Conservation (phyloP, 2,329 filamentous ascomycete species). For the Emydomyces testavorans region DNA sequence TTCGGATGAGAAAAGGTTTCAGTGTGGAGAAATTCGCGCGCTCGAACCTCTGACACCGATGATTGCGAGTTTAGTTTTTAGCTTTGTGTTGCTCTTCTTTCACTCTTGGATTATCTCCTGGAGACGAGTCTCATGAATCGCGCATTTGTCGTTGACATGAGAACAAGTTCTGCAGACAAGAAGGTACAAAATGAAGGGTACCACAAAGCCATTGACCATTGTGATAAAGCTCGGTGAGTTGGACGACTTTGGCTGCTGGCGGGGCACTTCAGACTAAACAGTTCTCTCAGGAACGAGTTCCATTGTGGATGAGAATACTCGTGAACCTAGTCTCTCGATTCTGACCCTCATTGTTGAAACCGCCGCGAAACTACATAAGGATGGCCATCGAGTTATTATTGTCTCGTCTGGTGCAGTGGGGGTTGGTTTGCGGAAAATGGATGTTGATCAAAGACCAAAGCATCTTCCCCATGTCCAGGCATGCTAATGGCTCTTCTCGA, state of each 20-base stretch:
- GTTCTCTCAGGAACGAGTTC: conserved; percentile 70
- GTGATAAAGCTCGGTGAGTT: conserved; percentile 74
- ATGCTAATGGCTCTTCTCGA: conserved; percentile 15
- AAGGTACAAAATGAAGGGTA: conserved; percentile 48
- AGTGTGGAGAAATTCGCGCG: conserved; percentile 4
- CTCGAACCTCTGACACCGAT: not conserved
- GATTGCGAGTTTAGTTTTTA: not conserved
- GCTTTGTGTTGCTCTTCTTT: not conserved
- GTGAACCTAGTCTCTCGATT: conserved; percentile 84
- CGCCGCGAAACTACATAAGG: conserved; percentile 69
- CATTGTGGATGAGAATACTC: conserved; percentile 93
- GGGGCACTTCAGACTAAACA: conserved; percentile 9
- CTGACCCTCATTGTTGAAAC: conserved; percentile 90
- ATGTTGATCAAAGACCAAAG: conserved; percentile 76
- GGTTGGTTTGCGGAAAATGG: conserved; percentile 81
- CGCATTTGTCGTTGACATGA: not conserved
- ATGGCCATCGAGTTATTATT: conserved; percentile 89
- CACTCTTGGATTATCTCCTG: not conserved
- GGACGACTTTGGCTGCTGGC: not conserved
- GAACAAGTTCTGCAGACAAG: not conserved
- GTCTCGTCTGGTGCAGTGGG: conserved; percentile 97
- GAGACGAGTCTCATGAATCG: not conserved
- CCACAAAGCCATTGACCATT: conserved; percentile 58
- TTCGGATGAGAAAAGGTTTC: not conserved
- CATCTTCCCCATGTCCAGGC: conserved; percentile 79